Percentiles rank a stretch among this genome's conserved stretches.
These are phyloP conservation scores for Syncephalastrum contaminatum DNA, from an alignment of 371 early-diverging fungal genomes.

Conservation along the genomic window DNA sequence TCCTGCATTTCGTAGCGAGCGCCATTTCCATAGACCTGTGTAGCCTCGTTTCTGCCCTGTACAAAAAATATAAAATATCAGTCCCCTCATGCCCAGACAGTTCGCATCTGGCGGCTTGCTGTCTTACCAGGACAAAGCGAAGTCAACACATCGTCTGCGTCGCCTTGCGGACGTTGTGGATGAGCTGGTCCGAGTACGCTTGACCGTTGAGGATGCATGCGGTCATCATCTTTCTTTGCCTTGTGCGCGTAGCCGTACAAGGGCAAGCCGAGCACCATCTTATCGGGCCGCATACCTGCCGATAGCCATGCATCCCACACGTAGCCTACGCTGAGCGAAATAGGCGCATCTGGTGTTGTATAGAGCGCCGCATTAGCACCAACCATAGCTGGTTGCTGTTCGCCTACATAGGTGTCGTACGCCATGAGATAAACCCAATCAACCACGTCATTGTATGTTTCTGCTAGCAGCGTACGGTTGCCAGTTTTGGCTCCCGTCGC, in stretches of 20 bases:
- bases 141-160: constrained; percentile 43
- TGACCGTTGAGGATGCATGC: background rate
- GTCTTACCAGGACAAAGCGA: constrained; percentile 28
- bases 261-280: constrained; percentile 2
- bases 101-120: constrained; percentile 7
- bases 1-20: constrained; percentile 53
- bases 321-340: constrained; percentile 2
- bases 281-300: too few relatives aligned
- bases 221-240: constrained; percentile 2
- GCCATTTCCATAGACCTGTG: constrained; percentile 58
- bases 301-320: constrained; percentile 8
- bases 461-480: background rate
- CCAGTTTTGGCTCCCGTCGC: background rate
- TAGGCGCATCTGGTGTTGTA: background rate
- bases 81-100: constrained; percentile 4
- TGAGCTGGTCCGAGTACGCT: constrained; percentile 13
- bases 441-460: constrained; percentile 2
- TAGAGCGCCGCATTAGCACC: constrained; percentile 6
- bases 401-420: constrained; percentile 5
- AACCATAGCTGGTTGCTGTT: background rate
- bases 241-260: constrained; percentile 8
- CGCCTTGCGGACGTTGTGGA: constrained; percentile 38
- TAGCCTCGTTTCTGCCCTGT: background rate
- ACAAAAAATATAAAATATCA: too few relatives aligned
- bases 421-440: constrained; percentile 8